Evolutionary conservation across 192 early-diverging fungal genomes (phyloP).

Genomic region (Geranomyces michiganensis): DNA sequence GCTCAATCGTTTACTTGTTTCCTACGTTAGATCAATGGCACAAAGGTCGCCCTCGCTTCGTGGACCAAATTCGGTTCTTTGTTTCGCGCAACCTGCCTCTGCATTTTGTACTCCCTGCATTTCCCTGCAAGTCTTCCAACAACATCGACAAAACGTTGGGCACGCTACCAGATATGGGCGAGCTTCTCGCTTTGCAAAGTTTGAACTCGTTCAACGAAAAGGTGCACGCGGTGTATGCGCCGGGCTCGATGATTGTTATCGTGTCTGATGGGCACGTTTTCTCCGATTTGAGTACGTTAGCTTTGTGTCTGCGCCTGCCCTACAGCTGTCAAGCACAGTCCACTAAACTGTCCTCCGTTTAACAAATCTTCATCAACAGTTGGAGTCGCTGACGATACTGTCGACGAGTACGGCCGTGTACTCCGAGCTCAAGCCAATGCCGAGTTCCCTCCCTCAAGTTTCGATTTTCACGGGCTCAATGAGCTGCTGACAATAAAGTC

Average conservation of each 20-base stretch:
- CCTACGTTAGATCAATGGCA: slow-evolving; percentile 1
- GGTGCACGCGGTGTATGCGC: background rate
- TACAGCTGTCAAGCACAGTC: background rate
- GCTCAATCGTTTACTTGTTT: background rate
- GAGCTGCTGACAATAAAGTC: background rate
- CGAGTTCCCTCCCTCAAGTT: background rate
- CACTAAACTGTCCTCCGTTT: background rate
- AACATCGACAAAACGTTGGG: slow-evolving; percentile 7
- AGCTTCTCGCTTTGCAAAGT: slow-evolving; percentile 8
- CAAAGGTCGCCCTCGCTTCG: background rate
- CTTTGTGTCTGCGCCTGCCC: background rate
- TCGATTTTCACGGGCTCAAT: background rate
- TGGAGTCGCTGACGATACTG: slow-evolving; percentile 15
- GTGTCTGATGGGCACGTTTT: slow-evolving; percentile 27
- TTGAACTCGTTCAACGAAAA: background rate
- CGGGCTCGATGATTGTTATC: slow-evolving; percentile 14
- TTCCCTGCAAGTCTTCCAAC: slow-evolving; percentile 26
- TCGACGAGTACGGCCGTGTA: slow-evolving; percentile 17
- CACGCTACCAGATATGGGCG: slow-evolving; percentile 16
- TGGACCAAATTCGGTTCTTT: background rate
- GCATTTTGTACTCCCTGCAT: slow-evolving; percentile 17
- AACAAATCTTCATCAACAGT: background rate
- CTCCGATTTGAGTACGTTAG: slow-evolving; percentile 15
- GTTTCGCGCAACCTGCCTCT: slow-evolving; percentile 12
- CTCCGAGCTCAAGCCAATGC: background rate